Evolutionary conservation across 192 early-diverging fungal genomes (phyloP), one percentile per base, ranked within the genome.

Genomic region (Coemansia sp.): DNA sequence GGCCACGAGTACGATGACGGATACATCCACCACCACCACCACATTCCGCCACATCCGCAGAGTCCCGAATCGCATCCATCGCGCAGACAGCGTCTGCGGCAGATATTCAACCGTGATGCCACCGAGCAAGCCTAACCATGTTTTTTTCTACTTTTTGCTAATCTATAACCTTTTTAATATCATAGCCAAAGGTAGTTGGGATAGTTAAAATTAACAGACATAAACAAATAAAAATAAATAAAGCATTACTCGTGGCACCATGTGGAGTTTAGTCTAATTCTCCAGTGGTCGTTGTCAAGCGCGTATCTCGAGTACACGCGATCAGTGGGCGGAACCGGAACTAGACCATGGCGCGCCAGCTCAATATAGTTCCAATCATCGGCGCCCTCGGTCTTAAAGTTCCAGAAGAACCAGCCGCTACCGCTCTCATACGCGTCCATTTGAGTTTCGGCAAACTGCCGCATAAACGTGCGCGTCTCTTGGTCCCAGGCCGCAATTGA

Each of bases 391-490:
- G 87, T 83, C 64, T 87, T 89, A 55, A 85, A 89, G 54, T 83
- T 87, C 87, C 87, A 89, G 30, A 81, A 89, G 55, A 84, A 83
- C 85, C 87, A 89, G 0, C 85, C 87, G 41, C 77, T 62, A 9
- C 82, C 75, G n/a, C 54, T 56, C 57, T 87, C 84, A 49, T 82
- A 89, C 0, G 87, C 80, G 54, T 86, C 84, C 62, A 87, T 75
- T 43, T 89, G 87, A 0, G 80, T 73, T 32, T 77, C 73, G 54
- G 82, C 75, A 60, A 85, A 87, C 44, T 79, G 66, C 3, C 59
- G 59, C 9, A 84, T 56, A 44, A 86, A 86, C 2, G 42, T 47
- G 7, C 82, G 82, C 29, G 84, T 82, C 2, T 67, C 49, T 10
- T 61, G 12, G 20, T 58, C 64, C 64, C 70, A 89, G 10, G 62